Conservation (phyloP, 345 rosid species). For the Theobroma cacao region DNA sequence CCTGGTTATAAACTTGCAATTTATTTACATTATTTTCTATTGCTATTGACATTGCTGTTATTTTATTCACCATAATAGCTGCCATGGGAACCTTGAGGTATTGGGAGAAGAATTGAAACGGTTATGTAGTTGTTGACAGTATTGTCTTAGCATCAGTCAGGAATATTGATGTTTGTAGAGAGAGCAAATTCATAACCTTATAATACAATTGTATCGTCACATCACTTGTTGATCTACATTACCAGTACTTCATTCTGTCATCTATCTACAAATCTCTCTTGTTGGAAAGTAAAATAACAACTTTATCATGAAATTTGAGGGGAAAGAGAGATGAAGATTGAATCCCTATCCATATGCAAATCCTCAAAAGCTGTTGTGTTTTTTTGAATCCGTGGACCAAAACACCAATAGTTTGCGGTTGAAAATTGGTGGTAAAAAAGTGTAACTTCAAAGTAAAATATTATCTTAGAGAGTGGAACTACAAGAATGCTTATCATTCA, state of each 20-base stretch:
- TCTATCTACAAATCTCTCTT: not conserved
- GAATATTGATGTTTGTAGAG: not conserved
- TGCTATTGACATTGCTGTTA: not conserved
- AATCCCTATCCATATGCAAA: not conserved
- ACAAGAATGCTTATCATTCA: not conserved
- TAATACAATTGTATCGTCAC: not conserved
- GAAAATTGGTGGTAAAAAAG: not conserved
- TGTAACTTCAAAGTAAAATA: not conserved
- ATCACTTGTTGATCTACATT: not conserved
- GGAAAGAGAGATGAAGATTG: not conserved
- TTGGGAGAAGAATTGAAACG: not conserved
- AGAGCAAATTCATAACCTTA: not conserved
- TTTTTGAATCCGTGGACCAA: not conserved
- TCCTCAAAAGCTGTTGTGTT: not conserved
- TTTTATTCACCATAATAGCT: not conserved
- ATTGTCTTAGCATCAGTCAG: not conserved
- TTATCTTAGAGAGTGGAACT: not conserved
- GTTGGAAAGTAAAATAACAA: not conserved
- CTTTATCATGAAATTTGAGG: not conserved
- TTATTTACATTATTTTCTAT: not conserved
- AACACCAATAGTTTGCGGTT: not conserved
- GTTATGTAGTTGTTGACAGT: conserved; percentile 2
- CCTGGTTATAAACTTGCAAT: not conserved
- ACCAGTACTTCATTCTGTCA: not conserved
- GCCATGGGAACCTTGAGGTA: not conserved